Evolutionary conservation across 345 rosid species (phyloP), one percentile per base, ranked within the genome.

Genomic region (Populus euphratica): DNA sequence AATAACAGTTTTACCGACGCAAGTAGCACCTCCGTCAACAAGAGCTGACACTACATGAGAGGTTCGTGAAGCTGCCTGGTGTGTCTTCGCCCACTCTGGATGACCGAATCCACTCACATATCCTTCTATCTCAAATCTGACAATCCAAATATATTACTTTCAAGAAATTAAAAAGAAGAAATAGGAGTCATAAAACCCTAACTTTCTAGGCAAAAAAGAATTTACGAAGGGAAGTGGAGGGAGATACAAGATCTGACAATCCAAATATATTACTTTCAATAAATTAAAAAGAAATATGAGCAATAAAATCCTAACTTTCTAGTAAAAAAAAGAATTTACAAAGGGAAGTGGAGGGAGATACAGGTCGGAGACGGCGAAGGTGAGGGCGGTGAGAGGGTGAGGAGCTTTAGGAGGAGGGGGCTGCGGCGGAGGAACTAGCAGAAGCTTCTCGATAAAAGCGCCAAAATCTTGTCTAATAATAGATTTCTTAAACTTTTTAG

Each of bases 361-460:
- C 98, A 92, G 31, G 83, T 96, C 99, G 77, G 98, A 93, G 49
- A 91, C 90, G 59, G 98, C 92, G 79, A 96, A 93, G 18, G 88
- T 73, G 85, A 96, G 95, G 47, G 84, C 90, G 41, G 97, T 89
- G 83, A 96, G 97, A 35, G 98, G 98, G 68, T 96, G 99, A 36
- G 94, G 97, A 47, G 99, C 99, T 78, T 93, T 96, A 70, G 97
- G 99, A 78, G 99, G 99, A 74, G 97, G 89, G 31, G 98, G 99
- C 76, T 82, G 99, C 25, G 99, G 99, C 31, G 99, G 99, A 72
- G 99, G 99, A 52, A 92, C 92, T 0, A 96, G 86, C 72, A 89
- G 85, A 63, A 96, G 90, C 89, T 83, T 92, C 77, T 85, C 87
- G 72, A 96, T 73, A 68, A 96, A 93, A 38, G 99, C 99, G 39